These are phyloP conservation scores for Euphorbia celastroides DNA, from an alignment of 441 rosid species.

Conservation along the genomic window DNA sequence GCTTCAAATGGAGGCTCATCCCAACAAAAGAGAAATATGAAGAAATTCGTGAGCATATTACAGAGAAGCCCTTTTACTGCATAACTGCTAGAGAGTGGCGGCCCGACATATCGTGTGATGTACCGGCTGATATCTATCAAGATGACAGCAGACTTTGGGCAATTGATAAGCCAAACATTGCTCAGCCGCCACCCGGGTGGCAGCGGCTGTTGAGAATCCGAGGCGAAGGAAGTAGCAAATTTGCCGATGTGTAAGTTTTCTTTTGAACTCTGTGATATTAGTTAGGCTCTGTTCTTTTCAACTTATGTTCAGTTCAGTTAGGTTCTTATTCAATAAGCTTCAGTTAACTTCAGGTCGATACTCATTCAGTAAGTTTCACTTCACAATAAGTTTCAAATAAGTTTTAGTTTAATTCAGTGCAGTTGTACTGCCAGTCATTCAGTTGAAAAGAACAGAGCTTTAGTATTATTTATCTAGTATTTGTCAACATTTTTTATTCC, in stretches of 20 bases:
- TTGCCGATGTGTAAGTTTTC: constrained; percentile 83
- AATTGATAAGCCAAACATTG: constrained; percentile 83
- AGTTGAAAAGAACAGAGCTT: too few relatives aligned
- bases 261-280: constrained; percentile 5
- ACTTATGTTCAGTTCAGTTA: too few relatives aligned
- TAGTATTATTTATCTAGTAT: too few relatives aligned
- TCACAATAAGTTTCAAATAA: too few relatives aligned
- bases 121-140: constrained; percentile 77
- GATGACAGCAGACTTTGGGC: constrained; percentile 95
- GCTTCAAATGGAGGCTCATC: constrained; percentile 91
- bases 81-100: constrained; percentile 71
- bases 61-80: constrained; percentile 69
- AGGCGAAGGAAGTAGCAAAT: constrained; percentile 80
- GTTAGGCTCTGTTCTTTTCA: too few relatives aligned
- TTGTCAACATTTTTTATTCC: too few relatives aligned
- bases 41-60: constrained; percentile 78
- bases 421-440: too few relatives aligned
- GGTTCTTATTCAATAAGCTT: too few relatives aligned
- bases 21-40: constrained; percentile 83
- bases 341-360: too few relatives aligned
- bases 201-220: constrained; percentile 71
- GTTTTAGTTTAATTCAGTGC: too few relatives aligned
- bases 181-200: constrained; percentile 92
- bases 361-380: too few relatives aligned
- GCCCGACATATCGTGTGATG: constrained; percentile 69